Base-by-base conservation (phyloP, 768 basidiomycete species). In the Russula compacta region DNA sequence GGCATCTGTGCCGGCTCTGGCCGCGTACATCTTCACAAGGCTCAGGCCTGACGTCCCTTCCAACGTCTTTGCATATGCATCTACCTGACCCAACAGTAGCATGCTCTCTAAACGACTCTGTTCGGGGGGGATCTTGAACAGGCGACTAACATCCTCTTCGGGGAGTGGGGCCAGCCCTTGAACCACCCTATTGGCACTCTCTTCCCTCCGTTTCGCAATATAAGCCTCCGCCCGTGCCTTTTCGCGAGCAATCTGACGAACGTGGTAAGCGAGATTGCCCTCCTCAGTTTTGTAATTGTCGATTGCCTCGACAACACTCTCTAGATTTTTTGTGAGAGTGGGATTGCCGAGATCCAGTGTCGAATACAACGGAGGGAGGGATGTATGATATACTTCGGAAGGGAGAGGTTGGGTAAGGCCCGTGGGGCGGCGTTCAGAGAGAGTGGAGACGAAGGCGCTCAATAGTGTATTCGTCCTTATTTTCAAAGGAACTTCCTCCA, bases 251-350 rank as follows among this genome's bases (percentile, higher is more conserved):
- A 95, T 95, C 71, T 95, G 93, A 57, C 94, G 85, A 48, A 79
- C 79, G 66, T 92, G 76, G 77, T 92, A 97, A 56, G 88, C 92
- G 65, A 94, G 81, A 73, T 95, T 95, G 53, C 91, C 89, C 69
- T 95, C 90, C 73, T 97, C 94, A 57, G 89, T 91, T 68, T 86
- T 84, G 75, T 93, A 92, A 67, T 76, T 81, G 74, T 93, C 91
- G 61, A 95, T 77, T 0, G 87, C 83, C 72, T 95, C 92, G 62
- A 90, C 83, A 53, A 94, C 84, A 71, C 87, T 83, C 76, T 92
- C 89, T 65, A 95, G 74, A 71, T 89, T 89, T 70, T 81, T 81
- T 56, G 87, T 83, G 53, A 90, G 77, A 8, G 86, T 82, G 5
- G 79, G 76, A 32, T 82, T 81, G 38, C 87, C 86, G 52, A 90